Evolutionary conservation across 352 stramenopile species (phyloP).

Genomic region (Pythium myriotylum): DNA sequence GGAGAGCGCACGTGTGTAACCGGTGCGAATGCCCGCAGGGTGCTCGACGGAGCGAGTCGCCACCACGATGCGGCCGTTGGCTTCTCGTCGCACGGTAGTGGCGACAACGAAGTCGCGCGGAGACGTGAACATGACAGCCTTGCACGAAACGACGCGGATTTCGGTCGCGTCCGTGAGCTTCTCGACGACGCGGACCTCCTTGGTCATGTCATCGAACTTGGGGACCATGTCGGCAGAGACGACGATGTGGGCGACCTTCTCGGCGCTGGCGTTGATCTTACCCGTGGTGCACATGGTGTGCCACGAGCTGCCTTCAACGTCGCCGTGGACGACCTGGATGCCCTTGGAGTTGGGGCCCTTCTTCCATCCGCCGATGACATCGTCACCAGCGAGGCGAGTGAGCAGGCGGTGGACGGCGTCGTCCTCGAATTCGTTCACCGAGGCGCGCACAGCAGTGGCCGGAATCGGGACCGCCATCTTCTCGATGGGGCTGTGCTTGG

Average conservation of each 20-base stretch:
- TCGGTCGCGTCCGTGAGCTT: slow-evolving; percentile 67
- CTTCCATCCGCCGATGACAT: slow-evolving; percentile 70
- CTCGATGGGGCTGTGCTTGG: slow-evolving; percentile 38
- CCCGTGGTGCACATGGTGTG: slow-evolving; percentile 75
- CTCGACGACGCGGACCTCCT: slow-evolving; percentile 64
- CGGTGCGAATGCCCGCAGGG: slow-evolving; percentile 44
- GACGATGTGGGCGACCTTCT: slow-evolving; percentile 54
- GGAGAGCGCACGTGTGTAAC: slow-evolving; percentile 29
- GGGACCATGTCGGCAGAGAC: slow-evolving; percentile 61
- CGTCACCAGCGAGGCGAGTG: slow-evolving; percentile 54
- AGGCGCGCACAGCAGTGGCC: slow-evolving; percentile 47
- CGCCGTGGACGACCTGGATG: slow-evolving; percentile 75
- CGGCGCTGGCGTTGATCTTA: slow-evolving; percentile 54
- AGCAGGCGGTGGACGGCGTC: slow-evolving; percentile 62
- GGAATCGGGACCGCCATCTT: slow-evolving; percentile 54
- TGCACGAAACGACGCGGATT: slow-evolving; percentile 59
- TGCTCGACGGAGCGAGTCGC: slow-evolving; percentile 74
- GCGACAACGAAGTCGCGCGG: slow-evolving; percentile 75
- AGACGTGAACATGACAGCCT: slow-evolving; percentile 78
- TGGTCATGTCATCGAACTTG: slow-evolving; percentile 84
- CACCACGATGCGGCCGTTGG: slow-evolving; percentile 60
- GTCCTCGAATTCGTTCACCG: slow-evolving; percentile 60
- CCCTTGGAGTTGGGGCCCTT: slow-evolving; percentile 65
- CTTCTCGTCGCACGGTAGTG: slow-evolving; percentile 52
- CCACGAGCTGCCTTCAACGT: slow-evolving; percentile 64